Base-by-base conservation (phyloP, 1,284 basidiomycete species). In the Hymenochaete sp. region DNA sequence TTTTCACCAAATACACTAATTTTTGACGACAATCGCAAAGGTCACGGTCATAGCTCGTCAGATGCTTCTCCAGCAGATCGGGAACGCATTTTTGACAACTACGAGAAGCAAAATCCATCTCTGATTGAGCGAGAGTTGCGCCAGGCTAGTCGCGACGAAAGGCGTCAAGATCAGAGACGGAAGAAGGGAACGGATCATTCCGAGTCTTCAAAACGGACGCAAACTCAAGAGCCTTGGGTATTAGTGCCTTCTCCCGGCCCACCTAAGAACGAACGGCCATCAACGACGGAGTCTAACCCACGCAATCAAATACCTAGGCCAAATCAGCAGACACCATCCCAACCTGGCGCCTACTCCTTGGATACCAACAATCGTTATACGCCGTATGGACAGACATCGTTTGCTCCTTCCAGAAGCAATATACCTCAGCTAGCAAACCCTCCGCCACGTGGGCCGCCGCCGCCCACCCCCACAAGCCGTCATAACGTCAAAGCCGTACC, bases 61-160 rank as follows among this genome's bases (percentile, higher is more conserved):
- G 77, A 79, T 56, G 67, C 66, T 27, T 60, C 49, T 7, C 32
- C 32, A n/a, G 47, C 62, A 13, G 74, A 79, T 33, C 67, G 72
- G 18, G 74, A 77, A 47, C 61, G 64, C 31, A 54, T 59, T 11
- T 51, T 66, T 35, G 32, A n/a, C 32, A 35, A 35, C 13, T 35
- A 19, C n/a, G 67, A 62, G 49, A 53, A 57, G n/a, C 54, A 63
- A 16, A 70, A 74, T 50, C 40, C 38, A 32, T 44, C 45, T 14
- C 29, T 41, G 3, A 21, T 29, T n/a, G 48, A 47, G 46, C 60
- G 40, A 67, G 68, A 14, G 54, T 56, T 22, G 52, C 57, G 10
- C 52, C 56, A 38, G 59, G 57, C 43, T 22, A 45, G 52, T 36
- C 46, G 36, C 13, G 40, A 47, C 18, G 28, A 25, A 38, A 47